These are phyloP conservation scores for Xylaria sp. DNA, from an alignment of 2,329 filamentous ascomycete genomes.

Conservation along the genomic window DNA sequence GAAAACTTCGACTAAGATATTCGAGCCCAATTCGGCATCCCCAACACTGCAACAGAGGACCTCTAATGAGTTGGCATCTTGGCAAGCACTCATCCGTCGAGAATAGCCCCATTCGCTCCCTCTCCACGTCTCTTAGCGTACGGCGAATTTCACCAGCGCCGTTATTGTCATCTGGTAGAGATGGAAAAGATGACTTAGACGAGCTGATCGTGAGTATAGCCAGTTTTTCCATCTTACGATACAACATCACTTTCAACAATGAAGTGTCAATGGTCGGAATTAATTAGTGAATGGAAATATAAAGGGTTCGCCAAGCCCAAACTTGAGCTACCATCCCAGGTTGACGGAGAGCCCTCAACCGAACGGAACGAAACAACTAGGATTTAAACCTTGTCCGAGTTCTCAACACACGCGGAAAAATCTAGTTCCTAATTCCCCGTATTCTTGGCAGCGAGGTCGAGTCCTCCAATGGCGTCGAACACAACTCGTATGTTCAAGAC, in stretches of 20 bases:
- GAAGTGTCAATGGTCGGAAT: not conserved
- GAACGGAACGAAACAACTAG: constrained; percentile 3
- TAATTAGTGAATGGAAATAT: not conserved
- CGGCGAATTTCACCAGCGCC: not conserved
- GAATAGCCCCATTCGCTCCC: not conserved
- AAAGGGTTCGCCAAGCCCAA: constrained; percentile 10
- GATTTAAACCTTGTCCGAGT: not conserved
- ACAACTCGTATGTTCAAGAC: not conserved
- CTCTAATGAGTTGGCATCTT: not conserved
- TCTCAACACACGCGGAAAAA: constrained; percentile 13
- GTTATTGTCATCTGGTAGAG: not conserved
- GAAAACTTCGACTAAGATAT: not conserved
- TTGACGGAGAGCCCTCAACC: constrained; percentile 19
- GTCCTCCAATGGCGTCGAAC: constrained; percentile 26
- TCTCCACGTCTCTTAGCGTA: not conserved
- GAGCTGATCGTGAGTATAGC: not conserved
- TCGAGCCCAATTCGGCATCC: not conserved
- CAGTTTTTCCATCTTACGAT: not conserved
- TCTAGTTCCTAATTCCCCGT: not conserved
- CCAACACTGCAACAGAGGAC: not conserved
- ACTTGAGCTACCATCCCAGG: not conserved
- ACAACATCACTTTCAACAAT: not conserved
- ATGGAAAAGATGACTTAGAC: not conserved
- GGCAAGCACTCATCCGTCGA: not conserved
- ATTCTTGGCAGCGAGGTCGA: constrained; percentile 18